A percentile compares a stretch with the other conserved stretches of the same genome.
Conservation (phyloP, 2,329 filamentous ascomycete genomes). For the Ampelomyces quisqualis region DNA sequence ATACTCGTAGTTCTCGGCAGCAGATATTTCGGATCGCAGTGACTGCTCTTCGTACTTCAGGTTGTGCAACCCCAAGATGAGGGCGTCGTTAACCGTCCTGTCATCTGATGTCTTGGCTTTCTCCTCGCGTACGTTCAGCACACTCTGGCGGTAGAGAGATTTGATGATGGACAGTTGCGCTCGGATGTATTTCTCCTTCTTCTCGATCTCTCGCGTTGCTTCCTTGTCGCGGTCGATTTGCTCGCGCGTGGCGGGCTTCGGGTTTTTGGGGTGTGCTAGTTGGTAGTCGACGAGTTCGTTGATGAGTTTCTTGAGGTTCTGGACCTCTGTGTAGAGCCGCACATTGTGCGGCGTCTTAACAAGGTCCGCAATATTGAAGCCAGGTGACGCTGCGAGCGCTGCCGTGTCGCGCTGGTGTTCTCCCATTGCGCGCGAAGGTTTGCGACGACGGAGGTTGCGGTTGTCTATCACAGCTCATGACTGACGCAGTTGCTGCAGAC, state of each 20-base stretch:
- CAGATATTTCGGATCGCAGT: constrained; percentile 82
- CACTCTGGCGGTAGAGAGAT: constrained; percentile 77
- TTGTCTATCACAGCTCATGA: too few species aligned
- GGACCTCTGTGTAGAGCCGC: constrained; percentile 33
- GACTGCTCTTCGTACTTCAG: constrained; percentile 95
- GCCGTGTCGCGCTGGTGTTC: constrained; percentile 6
- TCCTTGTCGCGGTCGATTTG: constrained; percentile 30
- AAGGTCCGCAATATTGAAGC: constrained; percentile 27
- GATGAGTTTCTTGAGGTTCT: constrained; percentile 35
- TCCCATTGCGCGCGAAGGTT: too few species aligned
- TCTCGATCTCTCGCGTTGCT: constrained; percentile 26
- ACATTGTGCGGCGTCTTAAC: constrained; percentile 35
- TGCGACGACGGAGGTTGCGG: too few species aligned
- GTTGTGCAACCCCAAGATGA: constrained; percentile 93
- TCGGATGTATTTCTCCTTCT: constrained; percentile 70
- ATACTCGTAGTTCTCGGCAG: constrained; percentile 89
- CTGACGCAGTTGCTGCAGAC: too few species aligned
- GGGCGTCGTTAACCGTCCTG: constrained; percentile 83
- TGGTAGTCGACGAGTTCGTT: constrained; percentile 38
- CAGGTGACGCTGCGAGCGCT: constrained; percentile 18
- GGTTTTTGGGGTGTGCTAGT: constrained; percentile 25
- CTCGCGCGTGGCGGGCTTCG: constrained; percentile 20
- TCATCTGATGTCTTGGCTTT: constrained; percentile 85
- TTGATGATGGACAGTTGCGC: constrained; percentile 62
- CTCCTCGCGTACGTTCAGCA: constrained; percentile 78